phyloP scores from a whole-genome alignment of 176 grass and related monocot genomes.

The Oryza nivara region DNA sequence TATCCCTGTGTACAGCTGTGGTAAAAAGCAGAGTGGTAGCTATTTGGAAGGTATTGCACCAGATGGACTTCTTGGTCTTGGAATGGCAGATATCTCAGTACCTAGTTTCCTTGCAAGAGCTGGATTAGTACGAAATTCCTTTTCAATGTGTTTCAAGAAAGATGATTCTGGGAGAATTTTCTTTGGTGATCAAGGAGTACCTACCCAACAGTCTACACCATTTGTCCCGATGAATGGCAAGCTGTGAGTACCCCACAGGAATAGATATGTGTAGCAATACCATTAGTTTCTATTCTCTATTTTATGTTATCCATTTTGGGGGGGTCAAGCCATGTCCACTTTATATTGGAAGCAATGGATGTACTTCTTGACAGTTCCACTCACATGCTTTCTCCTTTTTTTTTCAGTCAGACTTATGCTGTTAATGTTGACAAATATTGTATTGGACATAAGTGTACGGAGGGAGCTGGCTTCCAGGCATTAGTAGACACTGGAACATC shows the following conservation, averaged over 20 bases:
- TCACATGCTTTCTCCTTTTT: slow-evolving; percentile 39
- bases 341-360: not conserved
- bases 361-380: slow-evolving; percentile 7
- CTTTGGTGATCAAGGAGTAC: slow-evolving; percentile 82
- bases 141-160: slow-evolving; percentile 91
- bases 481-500: slow-evolving; percentile 92
- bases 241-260: slow-evolving; percentile 63
- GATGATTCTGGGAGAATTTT: slow-evolving; percentile 90
- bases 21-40: slow-evolving; percentile 85
- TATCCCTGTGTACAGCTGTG: slow-evolving; percentile 63
- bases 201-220: slow-evolving; percentile 81
- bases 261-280: not conserved
- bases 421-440: slow-evolving; percentile 79
- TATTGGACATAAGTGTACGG: slow-evolving; percentile 75
- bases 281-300: slow-evolving; percentile 1
- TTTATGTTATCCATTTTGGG: slow-evolving; percentile 10
- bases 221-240: slow-evolving; percentile 87
- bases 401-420: slow-evolving; percentile 74
- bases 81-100: slow-evolving; percentile 86
- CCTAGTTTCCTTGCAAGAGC: slow-evolving; percentile 90
- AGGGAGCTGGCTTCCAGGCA: slow-evolving; percentile 61
- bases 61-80: slow-evolving; percentile 94
- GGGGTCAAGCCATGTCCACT: not conserved
- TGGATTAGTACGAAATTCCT: slow-evolving; percentile 83
- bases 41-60: slow-evolving; percentile 95